Evolutionary conservation across 495 filamentous ascomycete genomes (phyloP).

Genomic region (Schizothecium vesticola): DNA sequence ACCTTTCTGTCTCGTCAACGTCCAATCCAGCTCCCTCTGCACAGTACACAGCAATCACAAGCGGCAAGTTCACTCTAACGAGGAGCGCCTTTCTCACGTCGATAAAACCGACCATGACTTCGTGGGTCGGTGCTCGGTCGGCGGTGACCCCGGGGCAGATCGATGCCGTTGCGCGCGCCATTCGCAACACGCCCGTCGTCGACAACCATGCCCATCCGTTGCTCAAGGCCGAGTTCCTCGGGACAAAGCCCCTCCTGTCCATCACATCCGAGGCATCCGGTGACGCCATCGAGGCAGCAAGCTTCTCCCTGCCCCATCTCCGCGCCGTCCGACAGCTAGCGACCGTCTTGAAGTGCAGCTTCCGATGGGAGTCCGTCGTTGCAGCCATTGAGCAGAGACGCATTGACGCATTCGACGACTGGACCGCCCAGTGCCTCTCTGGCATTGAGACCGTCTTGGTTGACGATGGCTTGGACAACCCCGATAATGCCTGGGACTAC

Average conservation of each 20-base stretch:
- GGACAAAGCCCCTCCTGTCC: constrained; percentile 55
- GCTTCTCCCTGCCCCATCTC: constrained; percentile 59
- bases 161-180: constrained; percentile 35
- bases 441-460: constrained; percentile 75
- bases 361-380: constrained; percentile 59
- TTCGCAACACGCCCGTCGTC: constrained; percentile 69
- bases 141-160: constrained; percentile 27
- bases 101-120: constrained; percentile 18
- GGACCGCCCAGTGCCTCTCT: constrained; percentile 59
- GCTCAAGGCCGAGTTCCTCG: constrained; percentile 31
- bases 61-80: not conserved
- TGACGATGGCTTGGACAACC: constrained; percentile 65
- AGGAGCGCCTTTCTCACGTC: not conserved
- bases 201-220: constrained; percentile 82
- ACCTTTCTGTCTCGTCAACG: not conserved
- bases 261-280: constrained; percentile 74
- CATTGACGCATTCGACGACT: constrained; percentile 50
- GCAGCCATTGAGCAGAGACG: constrained; percentile 52
- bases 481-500: constrained; percentile 54
- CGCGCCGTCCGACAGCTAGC: constrained; percentile 67
- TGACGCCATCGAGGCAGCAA: constrained; percentile 51
- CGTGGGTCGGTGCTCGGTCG: constrained; percentile 29
- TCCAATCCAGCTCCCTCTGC: not conserved
- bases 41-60: not conserved
- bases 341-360: constrained; percentile 52